Base-by-base conservation (phyloP, 2,329 filamentous ascomycete species). In the Ascosphaera aggregata region DNA sequence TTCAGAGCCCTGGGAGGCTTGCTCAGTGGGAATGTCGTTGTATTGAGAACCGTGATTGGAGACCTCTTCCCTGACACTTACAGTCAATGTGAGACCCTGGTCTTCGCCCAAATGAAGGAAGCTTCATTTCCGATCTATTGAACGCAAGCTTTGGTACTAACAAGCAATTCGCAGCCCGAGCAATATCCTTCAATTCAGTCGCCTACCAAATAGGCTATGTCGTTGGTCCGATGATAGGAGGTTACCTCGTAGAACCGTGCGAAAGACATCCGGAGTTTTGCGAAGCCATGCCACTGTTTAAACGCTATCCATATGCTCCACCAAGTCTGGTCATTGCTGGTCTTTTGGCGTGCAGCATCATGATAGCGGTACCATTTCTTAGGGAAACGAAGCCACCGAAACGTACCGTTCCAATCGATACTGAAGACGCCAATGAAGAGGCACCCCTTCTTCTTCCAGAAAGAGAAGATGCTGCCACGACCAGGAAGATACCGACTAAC, bases 191-290 rank as follows among this genome's bases (percentile, higher is more conserved):
- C 89, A 0, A 32, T 32, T 32, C 30, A 4, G 78, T 95, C 31
- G 76, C 95, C n/a, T 98, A 98, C 56, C 86, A 86, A 3, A 64
- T 98, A 24, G 89, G 89, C 15, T 81, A 80, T 34, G 93, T 98
- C 43, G 89, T 85, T 0, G 89, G 89, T 0, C 89, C 89, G 0
- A 73, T 91, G 1, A 59, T 95, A n/a, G 89, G 89, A 11, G 89
- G 89, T 0, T 54, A 94, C 32, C 59, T 95, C 40, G 79, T 92
- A 0, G 30, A 32, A n/a, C 30, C 30, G 15, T 32, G 30, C 30
- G 30, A n/a, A 32, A 9, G 30, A 5, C 30, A 32, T 32, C 30
- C 30, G 15, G 30, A 32, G 4, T 4, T 32, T n/a, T 70, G 75
- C 35, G 66, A 64, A 36, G 52, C 71, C 19, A 67, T 69, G 39